Percentiles rank a stretch among this genome's conserved stretches.
These are phyloP conservation scores for Geum urbanum DNA, from an alignment of 306 rosid species.

Conservation along the genomic window DNA sequence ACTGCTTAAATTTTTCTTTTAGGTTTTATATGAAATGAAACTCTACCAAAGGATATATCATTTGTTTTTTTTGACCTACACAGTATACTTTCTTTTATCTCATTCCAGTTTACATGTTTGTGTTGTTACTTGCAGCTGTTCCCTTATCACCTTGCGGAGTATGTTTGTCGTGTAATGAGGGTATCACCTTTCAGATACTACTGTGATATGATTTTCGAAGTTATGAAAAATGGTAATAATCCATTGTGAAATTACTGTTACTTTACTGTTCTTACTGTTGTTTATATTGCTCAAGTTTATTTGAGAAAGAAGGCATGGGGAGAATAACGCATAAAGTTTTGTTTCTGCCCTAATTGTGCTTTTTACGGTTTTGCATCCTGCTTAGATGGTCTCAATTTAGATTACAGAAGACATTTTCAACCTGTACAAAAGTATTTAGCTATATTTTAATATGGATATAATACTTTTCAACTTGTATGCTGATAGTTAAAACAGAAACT, in stretches of 20 bases:
- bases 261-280: slow-evolving; percentile 13
- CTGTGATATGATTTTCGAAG: slow-evolving; percentile 92
- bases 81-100: slow-evolving; percentile 15
- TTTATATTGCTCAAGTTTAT: background rate
- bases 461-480: background rate
- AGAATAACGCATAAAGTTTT: background rate
- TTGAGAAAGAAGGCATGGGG: background rate
- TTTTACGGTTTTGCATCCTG: background rate
- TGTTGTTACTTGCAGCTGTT: slow-evolving; percentile 67
- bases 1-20: background rate
- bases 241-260: slow-evolving; percentile 12
- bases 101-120: slow-evolving; percentile 32
- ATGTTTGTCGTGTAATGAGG: slow-evolving; percentile 93
- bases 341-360: background rate
- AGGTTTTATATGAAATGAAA: slow-evolving; percentile 12
- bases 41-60: slow-evolving; percentile 2
- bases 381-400: background rate
- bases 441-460: background rate
- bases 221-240: slow-evolving; percentile 83
- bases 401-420: background rate
- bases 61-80: background rate
- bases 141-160: slow-evolving; percentile 88
- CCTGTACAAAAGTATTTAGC: background rate
- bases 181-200: slow-evolving; percentile 91
- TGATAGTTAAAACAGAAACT: background rate